Conservation (phyloP, 1,139 yeast species). For the Protomyces inundatus region DNA sequence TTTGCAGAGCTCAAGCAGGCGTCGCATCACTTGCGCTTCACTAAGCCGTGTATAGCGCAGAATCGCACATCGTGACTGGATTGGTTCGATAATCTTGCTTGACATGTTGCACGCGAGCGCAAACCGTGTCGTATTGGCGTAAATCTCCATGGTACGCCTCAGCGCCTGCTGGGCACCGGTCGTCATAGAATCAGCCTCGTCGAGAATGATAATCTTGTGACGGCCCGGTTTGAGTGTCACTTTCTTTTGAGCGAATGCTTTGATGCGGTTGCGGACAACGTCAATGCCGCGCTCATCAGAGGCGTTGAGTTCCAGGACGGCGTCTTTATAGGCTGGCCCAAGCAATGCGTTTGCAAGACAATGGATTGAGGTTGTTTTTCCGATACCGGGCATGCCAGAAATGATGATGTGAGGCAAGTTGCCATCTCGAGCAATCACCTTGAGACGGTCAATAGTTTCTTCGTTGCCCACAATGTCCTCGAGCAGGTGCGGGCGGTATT, state of each 20-base stretch:
- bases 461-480: constrained; percentile 89
- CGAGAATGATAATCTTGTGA: constrained; percentile 84
- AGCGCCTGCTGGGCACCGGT: constrained; percentile 98
- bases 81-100: constrained; percentile 89
- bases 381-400: constrained; percentile 83
- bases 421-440: constrained; percentile 83
- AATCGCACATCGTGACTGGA: constrained; percentile 95
- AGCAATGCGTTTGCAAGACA: constrained; percentile 82
- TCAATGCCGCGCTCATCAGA: constrained; percentile 92
- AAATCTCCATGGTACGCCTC: constrained; percentile 94
- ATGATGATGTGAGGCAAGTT: constrained; percentile 96
- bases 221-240: constrained; percentile 65
- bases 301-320: constrained; percentile 88
- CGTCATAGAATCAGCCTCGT: constrained; percentile 98
- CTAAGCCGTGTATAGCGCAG: constrained; percentile 73
- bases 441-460: constrained; percentile 79
- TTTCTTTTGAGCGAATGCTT: constrained; percentile 92
- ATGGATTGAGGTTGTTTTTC: constrained; percentile 89
- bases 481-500: constrained; percentile 74
- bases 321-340: constrained; percentile 69
- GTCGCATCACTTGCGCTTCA: constrained; percentile 76
- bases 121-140: constrained; percentile 88
- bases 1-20: constrained; percentile 67
- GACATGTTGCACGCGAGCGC: constrained; percentile 97
- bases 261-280: constrained; percentile 85